A percentile compares a stretch with the other conserved stretches of the same genome.
Conservation (phyloP, 768 basidiomycete species). For the Mrakia frigida region DNA sequence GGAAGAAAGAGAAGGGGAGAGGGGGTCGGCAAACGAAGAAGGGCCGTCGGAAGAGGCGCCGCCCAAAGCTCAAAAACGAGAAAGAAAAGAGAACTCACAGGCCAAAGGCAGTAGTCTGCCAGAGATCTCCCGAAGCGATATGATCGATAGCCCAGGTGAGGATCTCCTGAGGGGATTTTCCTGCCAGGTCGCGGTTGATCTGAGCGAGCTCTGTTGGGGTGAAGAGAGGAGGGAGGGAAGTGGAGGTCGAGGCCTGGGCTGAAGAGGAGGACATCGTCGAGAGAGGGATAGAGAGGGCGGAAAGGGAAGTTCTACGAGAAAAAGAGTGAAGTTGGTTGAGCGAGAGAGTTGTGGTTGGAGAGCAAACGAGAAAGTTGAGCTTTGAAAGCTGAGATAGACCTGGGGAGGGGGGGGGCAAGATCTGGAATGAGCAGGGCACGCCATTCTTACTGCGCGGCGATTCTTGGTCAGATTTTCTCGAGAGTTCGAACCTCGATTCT, state of each 20-base stretch:
- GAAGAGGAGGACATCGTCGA: constrained; percentile 2
- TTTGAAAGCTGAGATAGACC: neutral
- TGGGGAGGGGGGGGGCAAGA: neutral
- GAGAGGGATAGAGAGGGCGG: neutral
- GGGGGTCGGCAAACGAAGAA: neutral
- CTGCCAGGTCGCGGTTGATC: constrained; percentile 69
- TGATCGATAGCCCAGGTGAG: constrained; percentile 76
- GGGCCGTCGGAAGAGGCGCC: too few relatives aligned
- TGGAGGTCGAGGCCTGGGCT: neutral
- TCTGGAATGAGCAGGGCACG: neutral
- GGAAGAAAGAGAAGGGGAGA: neutral
- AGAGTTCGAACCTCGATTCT: too few relatives aligned
- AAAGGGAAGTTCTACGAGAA: neutral
- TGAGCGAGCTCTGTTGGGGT: constrained; percentile 50
- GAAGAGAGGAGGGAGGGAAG: constrained; percentile 38
- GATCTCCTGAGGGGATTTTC: constrained; percentile 74
- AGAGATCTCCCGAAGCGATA: constrained; percentile 59
- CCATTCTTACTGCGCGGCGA: too few relatives aligned
- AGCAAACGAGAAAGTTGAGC: neutral
- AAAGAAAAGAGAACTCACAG: constrained; percentile 46
- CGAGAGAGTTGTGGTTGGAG: neutral
- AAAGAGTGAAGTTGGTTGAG: neutral
- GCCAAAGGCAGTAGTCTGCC: constrained; percentile 95
- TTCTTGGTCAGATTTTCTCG: too few relatives aligned
- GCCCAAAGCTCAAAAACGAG: neutral